Evolutionary conservation across 176 grass and related monocot genomes (phyloP).

Genomic region (Aegilops bicornis): DNA sequence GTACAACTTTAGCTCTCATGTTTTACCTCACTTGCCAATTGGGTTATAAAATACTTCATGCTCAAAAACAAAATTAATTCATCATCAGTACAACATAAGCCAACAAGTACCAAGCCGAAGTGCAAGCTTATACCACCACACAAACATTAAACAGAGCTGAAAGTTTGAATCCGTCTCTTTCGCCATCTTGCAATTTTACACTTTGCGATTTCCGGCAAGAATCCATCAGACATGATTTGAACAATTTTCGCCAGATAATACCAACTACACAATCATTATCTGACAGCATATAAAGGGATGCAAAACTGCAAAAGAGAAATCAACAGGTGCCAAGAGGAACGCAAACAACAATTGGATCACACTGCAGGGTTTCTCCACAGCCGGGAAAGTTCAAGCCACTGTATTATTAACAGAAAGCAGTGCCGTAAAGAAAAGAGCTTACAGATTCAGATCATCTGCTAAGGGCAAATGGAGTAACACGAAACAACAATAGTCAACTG

Average conservation of each 20-base stretch:
- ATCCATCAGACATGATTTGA: neutral
- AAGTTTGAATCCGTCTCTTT: neutral
- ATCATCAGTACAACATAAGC: too few relatives aligned
- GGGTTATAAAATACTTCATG: too few relatives aligned
- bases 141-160: too few relatives aligned
- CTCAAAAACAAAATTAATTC: too few relatives aligned
- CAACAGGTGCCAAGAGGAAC: neutral
- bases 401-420: constrained; percentile 48
- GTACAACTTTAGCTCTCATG: too few relatives aligned
- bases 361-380: constrained; percentile 23
- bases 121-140: too few relatives aligned
- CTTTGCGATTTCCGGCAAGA: neutral
- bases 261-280: neutral
- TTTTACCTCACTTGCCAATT: too few relatives aligned
- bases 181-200: neutral
- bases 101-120: too few relatives aligned
- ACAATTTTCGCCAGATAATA: neutral
- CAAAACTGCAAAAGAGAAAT: neutral
- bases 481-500: constrained; percentile 21
- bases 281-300: neutral
- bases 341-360: neutral
- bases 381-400: constrained; percentile 43
- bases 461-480: constrained; percentile 28
- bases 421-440: constrained; percentile 27
- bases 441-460: constrained; percentile 35